Percentiles rank a stretch among this genome's conserved stretches.
Evolutionary conservation across 2,329 filamentous ascomycete species (phyloP).

Genomic region (Penicillium verrucosum): DNA sequence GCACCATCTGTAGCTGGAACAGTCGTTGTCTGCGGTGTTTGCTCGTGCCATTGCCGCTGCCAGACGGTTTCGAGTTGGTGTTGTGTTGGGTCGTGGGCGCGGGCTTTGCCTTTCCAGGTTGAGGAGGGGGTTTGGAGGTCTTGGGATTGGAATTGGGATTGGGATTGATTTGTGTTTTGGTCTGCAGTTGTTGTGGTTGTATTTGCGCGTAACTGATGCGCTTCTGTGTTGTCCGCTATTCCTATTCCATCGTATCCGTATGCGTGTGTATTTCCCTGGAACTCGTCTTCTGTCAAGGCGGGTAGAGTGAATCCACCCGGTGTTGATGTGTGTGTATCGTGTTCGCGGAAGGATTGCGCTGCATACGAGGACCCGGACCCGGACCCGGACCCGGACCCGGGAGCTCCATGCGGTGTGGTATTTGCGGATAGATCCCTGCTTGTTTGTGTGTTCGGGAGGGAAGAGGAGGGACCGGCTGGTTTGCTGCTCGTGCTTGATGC

Average conservation of each 20-base stretch:
- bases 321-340: not conserved
- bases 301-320: slow-evolving; percentile 11
- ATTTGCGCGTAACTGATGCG: not conserved
- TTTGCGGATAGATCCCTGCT: not conserved
- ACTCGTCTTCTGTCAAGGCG: slow-evolving; percentile 20
- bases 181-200: not conserved
- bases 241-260: not conserved
- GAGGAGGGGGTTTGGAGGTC: slow-evolving; percentile 15
- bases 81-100: slow-evolving; percentile 13
- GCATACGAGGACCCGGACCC: not conserved
- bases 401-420: not conserved
- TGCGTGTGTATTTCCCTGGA: slow-evolving; percentile 10
- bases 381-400: not conserved
- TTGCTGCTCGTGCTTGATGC: slow-evolving; percentile 18
- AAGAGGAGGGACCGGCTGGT: not conserved
- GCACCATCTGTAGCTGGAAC: slow-evolving; percentile 37
- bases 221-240: not conserved
- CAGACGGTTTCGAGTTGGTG: slow-evolving; percentile 22
- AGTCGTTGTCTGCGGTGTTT: not conserved
- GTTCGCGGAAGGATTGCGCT: slow-evolving; percentile 8
- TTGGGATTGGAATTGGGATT: not conserved
- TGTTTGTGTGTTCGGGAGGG: not conserved
- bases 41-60: slow-evolving; percentile 8
- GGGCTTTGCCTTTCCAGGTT: slow-evolving; percentile 22
- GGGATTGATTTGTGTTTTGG: not conserved